phyloP scores from a whole-genome alignment of 106 monocot species.

The Vanilla planifolia region DNA sequence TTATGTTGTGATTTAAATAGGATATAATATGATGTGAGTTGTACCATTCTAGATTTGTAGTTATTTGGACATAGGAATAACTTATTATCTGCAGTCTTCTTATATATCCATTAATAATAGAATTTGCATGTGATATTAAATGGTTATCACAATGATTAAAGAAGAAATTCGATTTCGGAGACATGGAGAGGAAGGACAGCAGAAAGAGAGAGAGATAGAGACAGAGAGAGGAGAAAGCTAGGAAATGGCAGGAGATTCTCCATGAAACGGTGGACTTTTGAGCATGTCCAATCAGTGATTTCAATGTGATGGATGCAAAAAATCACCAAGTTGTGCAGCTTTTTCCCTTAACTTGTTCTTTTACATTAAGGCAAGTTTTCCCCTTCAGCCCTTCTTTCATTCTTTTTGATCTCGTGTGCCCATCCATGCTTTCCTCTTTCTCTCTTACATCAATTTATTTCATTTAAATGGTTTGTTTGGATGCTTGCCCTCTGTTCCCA shows the following conservation, averaged over 20 bases:
- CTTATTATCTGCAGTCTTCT: too few relatives aligned
- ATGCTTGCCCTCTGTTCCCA: conserved; percentile 16
- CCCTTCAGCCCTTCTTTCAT: background rate
- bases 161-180: too few relatives aligned
- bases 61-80: too few relatives aligned
- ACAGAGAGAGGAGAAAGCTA: conserved; percentile 13
- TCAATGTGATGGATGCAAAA: conserved; percentile 31
- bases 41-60: too few relatives aligned
- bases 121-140: too few relatives aligned
- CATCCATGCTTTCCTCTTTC: background rate
- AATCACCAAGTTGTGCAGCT: conserved; percentile 14
- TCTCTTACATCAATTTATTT: conserved; percentile 1
- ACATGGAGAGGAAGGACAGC: too few relatives aligned
- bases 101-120: too few relatives aligned
- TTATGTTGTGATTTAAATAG: too few relatives aligned
- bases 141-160: too few relatives aligned
- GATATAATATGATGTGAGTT: too few relatives aligned
- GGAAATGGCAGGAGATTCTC: conserved; percentile 30
- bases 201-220: background rate
- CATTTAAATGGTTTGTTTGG: conserved; percentile 18
- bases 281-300: conserved; percentile 58
- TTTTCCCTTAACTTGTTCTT: background rate
- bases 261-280: conserved; percentile 59
- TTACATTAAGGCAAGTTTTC: background rate
- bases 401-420: background rate